Evolutionary conservation across 495 filamentous ascomycete genomes (phyloP), one percentile per base, ranked within the genome.

Genomic region (Schizothecium vesticola): DNA sequence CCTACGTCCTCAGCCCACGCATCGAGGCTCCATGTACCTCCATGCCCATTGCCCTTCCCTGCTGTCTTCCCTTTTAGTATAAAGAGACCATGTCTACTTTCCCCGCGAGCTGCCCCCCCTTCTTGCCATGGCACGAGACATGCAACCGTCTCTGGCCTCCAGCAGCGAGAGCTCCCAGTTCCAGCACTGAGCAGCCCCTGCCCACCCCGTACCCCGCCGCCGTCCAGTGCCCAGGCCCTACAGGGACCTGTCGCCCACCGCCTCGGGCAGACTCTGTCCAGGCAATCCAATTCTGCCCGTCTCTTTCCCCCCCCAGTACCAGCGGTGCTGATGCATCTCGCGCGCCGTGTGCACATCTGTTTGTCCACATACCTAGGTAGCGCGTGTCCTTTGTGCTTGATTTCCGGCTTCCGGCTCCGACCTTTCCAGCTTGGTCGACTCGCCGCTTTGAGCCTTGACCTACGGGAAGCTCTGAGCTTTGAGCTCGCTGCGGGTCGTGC

Each of bases 121-220:
- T 77, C 73, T 61, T 76, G 73, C 70, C 71, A 79, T 80, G 78
- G 80, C 78, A 81, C 77, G 77, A 80, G 77, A 79, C 76, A 77
- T 71, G 69, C 77, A 80, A 75, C 78, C 69, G 75, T 74, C 74
- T 51, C 43, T 75, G 78, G 76, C 72, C 75, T 69, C 74, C 75
- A 77, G 76, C 78, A 76, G 74, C 75, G 33, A 43, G 33, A 43
- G 77, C 73, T 69, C 73, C 67, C 72, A 73, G 70, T 51, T 51
- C 19, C 43, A 51, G 43, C 43, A 51, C 43, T 51, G 43, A 51
- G 36, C 61, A 55, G 22, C 24, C 58, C 61, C 59, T 64, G 58
- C 21, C 57, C 26, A n/a, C 31, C 12, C 31, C 31, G 10, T 33
- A 11, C 31, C 31, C 31, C 43, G 19, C 31, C 43, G 19, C 43